These are phyloP conservation scores for Salix brachista DNA, from an alignment of 345 rosid genomes.

Conservation along the genomic window DNA sequence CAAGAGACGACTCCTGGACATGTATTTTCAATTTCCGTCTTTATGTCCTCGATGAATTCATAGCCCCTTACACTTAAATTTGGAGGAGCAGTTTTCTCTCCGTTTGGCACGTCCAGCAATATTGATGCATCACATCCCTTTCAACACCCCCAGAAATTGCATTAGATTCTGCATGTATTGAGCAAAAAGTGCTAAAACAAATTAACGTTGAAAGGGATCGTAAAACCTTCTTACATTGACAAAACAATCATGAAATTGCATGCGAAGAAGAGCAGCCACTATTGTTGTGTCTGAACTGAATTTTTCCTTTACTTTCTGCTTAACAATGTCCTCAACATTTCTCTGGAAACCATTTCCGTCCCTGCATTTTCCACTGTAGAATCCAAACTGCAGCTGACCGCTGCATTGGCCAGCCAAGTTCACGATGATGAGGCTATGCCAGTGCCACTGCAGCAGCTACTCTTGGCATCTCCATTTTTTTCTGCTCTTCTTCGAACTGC, in stretches of 20 bases:
- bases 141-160: not conserved
- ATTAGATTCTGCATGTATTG: too few species aligned
- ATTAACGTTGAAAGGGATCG: not conserved
- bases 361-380: constrained; percentile 32
- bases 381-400: constrained; percentile 29
- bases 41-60: constrained; percentile 36
- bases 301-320: not conserved
- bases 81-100: constrained; percentile 37
- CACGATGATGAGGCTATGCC: constrained; percentile 21
- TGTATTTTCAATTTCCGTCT: constrained; percentile 31
- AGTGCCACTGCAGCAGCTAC: constrained; percentile 23
- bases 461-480: constrained; percentile 12
- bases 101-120: constrained; percentile 27
- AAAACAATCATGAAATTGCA: constrained; percentile 54
- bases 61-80: constrained; percentile 37
- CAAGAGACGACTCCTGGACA: constrained; percentile 58
- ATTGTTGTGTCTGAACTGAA: constrained; percentile 15
- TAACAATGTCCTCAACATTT: constrained; percentile 39
- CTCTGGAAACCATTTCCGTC: too few species aligned
- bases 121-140: constrained; percentile 53
- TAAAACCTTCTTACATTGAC: constrained; percentile 27
- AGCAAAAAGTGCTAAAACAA: not conserved
- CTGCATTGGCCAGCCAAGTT: constrained; percentile 32
- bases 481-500: not conserved
- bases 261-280: constrained; percentile 43